Base-by-base conservation (phyloP, 306 rosid genomes). In the Cucurbita maxima region DNA sequence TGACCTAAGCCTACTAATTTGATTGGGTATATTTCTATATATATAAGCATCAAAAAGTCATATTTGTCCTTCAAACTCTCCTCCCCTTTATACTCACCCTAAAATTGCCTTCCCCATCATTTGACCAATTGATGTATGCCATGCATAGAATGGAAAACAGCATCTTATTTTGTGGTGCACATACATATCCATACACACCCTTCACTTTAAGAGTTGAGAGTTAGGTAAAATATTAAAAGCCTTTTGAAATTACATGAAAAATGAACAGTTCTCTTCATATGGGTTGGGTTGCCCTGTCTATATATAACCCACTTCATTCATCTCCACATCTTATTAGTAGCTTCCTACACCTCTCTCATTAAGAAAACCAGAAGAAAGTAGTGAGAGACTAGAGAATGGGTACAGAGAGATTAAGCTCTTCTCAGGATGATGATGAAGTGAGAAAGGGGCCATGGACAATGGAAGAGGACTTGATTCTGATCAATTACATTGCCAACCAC, bases 391-490 rank as follows among this genome's bases (percentile, higher is more conserved):
- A 50, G 54, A 50, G 13, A 50, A 55, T 56, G 75, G 62, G 43
- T 40, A 52, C 61, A 55, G 53, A 54, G 45, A 72, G 76, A 56
- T 55, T 40, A 25, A 55, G 22, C 38, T 54, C 37, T 55, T 55
- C 12, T 37, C 52, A 54, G 34, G 64, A 73, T 38, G 99, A 91
- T 52, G 91, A 88, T 73, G 97, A 91, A 79, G 92, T 94, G 80
- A 84, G 99, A 82, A 94, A 94, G 79, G 99, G 99, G 66, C 99
- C 99, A 57, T 94, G 99, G 97, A 91, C 99, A n/a, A 81, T 88
- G 88, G 99, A 91, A 83, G 99, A 94, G 77, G 99, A 94, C 61
- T 76, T 89, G 87, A 91, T 91, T 85, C 83, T 94, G 75, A 89
- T 94, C 14, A 91, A 88, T 85, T 89, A 94, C 71, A 94, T 94